These are phyloP conservation scores for Hordeum vulgare DNA, from an alignment of 176 grass and related monocot genomes.

Conservation along the genomic window MorexV3_pseudomolecules_assembly NC_058522.1:409391885-409392384, in stretches of 20 bases:
- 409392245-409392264: conserved; percentile 18
- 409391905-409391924: conserved; percentile 31
- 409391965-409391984: conserved; percentile 17
- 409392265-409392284: conserved; percentile 28
- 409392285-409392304: background rate
- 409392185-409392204: conserved; percentile 22
- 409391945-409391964: conserved; percentile 24
- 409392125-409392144: background rate
- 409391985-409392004: conserved; percentile 12
- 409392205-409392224: conserved; percentile 50
- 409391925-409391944: conserved; percentile 46
- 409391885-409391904: conserved; percentile 30
- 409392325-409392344: background rate
- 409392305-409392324: background rate
- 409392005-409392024: background rate
- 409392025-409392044: conserved; percentile 16
- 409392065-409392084: conserved; percentile 16
- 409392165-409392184: conserved; percentile 29
- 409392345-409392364: background rate
- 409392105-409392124: conserved; percentile 15
- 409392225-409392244: conserved; percentile 64
- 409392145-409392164: conserved; percentile 17
- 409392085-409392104: background rate
- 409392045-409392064: conserved; percentile 17
- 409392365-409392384: background rate